Base-by-base conservation (phyloP, 768 basidiomycete species). In the Botryobasidium botryosum region DNA sequence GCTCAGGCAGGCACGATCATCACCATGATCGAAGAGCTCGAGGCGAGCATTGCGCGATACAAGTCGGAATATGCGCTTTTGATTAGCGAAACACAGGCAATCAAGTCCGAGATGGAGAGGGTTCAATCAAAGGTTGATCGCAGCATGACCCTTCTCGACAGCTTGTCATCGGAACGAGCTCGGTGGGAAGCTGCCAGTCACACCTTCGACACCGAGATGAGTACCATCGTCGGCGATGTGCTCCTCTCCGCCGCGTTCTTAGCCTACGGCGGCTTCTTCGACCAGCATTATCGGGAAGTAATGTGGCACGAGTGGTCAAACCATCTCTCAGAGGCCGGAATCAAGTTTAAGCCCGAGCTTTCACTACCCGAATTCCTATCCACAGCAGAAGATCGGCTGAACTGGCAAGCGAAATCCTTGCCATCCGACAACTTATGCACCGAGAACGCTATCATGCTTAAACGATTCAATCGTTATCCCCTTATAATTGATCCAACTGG, bases 361-460 rank as follows among this genome's bases (percentile, higher is more conserved):
- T 85, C 88, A 0, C 74, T 96, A 53, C 77, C 87, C 1, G 94
- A 99, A 56, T 99, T 92, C 60, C 72, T 97, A 29, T 96, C 94
- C 4, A 91, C 92, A 2, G 90, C 91, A 1, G 94, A 97, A 56
- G 87, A 97, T 56, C 82, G 92, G 35, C 71, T 94, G 50, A 77
- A 71, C 54, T 99, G 91, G 94, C 88, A 92, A 61, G 82, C 87
- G 25, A 90, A 88, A 56, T 80, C 86, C 1, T 68, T 97, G n/a
- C 94, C 94, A 1, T 78, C 87, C 4, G 91, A 99, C 61, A 90
- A 84, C 50, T 68, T 99, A 36, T 96, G 88, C 52, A 87, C 85
- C 1, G 94, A 97, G 64, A 99, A 99, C 57, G 94, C 94, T n/a
- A 90, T 97, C 62, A 97, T 97, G 88, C 75, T 99, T 57, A 90